Percentiles rank a stretch among this genome's conserved stretches.
Conservation (phyloP, 2,329 filamentous ascomycete species). For the Huntiella moniliformis region DNA sequence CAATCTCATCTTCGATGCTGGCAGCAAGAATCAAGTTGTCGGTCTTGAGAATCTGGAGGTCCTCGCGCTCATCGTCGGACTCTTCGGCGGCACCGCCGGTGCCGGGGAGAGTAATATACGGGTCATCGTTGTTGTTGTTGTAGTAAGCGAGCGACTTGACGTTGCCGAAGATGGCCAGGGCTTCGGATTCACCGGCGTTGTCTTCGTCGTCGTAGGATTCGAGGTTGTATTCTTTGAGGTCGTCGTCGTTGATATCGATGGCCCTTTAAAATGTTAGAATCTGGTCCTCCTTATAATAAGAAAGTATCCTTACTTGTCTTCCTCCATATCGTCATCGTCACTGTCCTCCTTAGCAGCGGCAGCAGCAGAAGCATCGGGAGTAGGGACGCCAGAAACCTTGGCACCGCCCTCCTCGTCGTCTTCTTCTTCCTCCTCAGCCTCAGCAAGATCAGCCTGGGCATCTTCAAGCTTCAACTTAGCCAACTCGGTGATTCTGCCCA, state of each 20-base stretch:
- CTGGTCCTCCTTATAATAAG: neutral
- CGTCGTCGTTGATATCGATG: constrained; percentile 50
- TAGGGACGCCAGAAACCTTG: constrained; percentile 6
- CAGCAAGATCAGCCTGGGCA: constrained; percentile 67
- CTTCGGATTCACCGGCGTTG: constrained; percentile 35
- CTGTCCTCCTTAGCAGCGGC: neutral
- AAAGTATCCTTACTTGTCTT: constrained; percentile 10
- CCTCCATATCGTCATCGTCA: constrained; percentile 9
- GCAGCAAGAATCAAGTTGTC: constrained; percentile 87
- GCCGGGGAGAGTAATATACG: constrained; percentile 78
- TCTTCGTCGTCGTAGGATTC: constrained; percentile 70
- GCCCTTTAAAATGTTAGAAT: constrained; percentile 1
- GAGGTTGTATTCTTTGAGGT: constrained; percentile 88
- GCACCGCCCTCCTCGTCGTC: constrained; percentile 16
- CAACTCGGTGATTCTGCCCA: constrained; percentile 54
- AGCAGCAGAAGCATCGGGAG: neutral
- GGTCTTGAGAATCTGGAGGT: constrained; percentile 77
- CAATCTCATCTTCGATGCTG: constrained; percentile 91
- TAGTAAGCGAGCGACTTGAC: constrained; percentile 88
- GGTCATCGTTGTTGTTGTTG: constrained; percentile 82
- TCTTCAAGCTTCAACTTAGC: constrained; percentile 74
- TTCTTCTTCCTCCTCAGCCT: constrained; percentile 16
- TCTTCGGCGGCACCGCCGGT: constrained; percentile 46
- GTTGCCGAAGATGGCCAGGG: constrained; percentile 87
- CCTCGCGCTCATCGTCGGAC: constrained; percentile 67